phyloP scores from a whole-genome alignment of 225 moss, liverwort and hornwort genomes.

The Neckera pumila region DNA sequence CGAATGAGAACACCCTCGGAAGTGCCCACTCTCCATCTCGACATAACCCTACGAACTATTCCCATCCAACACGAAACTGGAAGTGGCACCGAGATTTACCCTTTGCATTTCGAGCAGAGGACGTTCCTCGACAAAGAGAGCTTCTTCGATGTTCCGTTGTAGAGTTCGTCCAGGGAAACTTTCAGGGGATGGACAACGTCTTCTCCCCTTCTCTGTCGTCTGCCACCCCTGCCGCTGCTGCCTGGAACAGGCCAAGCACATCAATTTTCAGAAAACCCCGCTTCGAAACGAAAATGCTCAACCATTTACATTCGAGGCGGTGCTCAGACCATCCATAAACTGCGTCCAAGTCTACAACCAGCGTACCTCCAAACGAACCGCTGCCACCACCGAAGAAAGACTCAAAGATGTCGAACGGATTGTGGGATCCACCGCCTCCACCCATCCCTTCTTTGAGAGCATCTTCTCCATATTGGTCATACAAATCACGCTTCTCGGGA shows the following conservation, averaged over 20 bases:
- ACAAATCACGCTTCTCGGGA: background rate
- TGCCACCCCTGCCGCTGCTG: slow-evolving; percentile 53
- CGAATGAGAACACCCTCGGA: too few relatives aligned
- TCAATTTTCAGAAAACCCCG: background rate
- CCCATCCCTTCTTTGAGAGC: slow-evolving; percentile 89
- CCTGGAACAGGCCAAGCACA: background rate
- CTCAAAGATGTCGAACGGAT: slow-evolving; percentile 84
- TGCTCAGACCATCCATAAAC: background rate
- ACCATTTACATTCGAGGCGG: background rate
- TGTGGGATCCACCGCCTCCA: slow-evolving; percentile 73
- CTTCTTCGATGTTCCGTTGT: slow-evolving; percentile 94
- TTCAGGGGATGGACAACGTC: slow-evolving; percentile 90
- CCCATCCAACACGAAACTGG: background rate
- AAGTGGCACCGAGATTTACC: slow-evolving; percentile 15
- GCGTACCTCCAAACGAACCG: slow-evolving; percentile 57
- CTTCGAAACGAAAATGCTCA: background rate
- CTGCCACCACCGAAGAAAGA: slow-evolving; percentile 71
- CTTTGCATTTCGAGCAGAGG: slow-evolving; percentile 77
- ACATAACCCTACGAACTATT: background rate
- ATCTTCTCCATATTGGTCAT: slow-evolving; percentile 81
- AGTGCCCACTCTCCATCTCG: background rate
- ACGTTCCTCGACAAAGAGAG: slow-evolving; percentile 76
- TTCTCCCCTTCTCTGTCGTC: slow-evolving; percentile 80
- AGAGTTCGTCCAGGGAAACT: slow-evolving; percentile 77
- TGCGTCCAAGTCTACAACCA: background rate